Evolutionary conservation across 2,329 filamentous ascomycete genomes (phyloP), one percentile per base, ranked within the genome.

Genomic region (Claviceps spartinae): DNA sequence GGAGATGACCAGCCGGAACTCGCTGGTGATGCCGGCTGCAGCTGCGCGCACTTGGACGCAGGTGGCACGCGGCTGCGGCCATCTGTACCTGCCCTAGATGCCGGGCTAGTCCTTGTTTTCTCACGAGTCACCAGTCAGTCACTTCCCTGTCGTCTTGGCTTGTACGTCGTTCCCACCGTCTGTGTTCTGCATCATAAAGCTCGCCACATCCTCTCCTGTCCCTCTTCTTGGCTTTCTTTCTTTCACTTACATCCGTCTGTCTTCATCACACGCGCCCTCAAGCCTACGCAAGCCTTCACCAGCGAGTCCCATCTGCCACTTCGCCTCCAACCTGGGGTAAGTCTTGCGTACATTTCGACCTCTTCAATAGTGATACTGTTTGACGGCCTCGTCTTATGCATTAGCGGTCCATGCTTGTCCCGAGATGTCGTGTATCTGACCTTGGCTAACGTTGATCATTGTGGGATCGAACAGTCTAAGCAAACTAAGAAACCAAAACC

Each of bases 31-130:
- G 30, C 30, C 4, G 26, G 8, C 8, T 30, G 8, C 26, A 30
- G 26, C 26, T 30, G 26, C 26, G 26, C 26, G 26, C 26, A 9
- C 26, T 30, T 30, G 26, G 8, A 30, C 26, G 26, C 52, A 52
- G 53, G 53, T 54, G 53, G 50, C 50, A 54, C 53, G 42, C 49
- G 40, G 41, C 44, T 47, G 50, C 53, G 41, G 49, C 22, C 53
- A 40, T 34, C 50, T 49, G 49, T 47, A 40, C 53, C 50, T 54
- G 47, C 41, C 50, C 53, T 43, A 30, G 42, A 43, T 48, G 34
- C 38, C 24, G n/a, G 40, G 5, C 42, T 45, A 48, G 49, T 54
- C n/a, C 41, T 51, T 51, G 47, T 47, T 48, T 51, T 49, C 51
- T 45, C 52, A 54, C 52, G 14, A 18, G 38, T 22, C 13, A 54